A percentile compares a stretch with the other conserved stretches of the same genome.
These are phyloP conservation scores for Zygosaccharomyces pseudobailii DNA, from an alignment of 1,139 yeast genomes.

Conservation along the genomic window DNA sequence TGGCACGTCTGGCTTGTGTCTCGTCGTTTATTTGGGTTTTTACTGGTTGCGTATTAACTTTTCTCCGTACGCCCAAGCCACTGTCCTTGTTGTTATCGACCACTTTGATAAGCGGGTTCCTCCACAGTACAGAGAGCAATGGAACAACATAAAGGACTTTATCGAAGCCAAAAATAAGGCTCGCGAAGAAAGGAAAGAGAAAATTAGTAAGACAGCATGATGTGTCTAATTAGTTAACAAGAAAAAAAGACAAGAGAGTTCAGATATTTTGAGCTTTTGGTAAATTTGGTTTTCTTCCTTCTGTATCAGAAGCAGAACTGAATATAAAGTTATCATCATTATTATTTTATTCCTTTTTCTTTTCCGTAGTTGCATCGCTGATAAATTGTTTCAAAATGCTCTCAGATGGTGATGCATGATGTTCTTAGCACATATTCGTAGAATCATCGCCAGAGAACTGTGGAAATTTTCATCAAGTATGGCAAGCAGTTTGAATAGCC, in stretches of 20 bases:
- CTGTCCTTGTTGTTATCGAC: conserved; percentile 28
- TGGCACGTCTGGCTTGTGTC: conserved; percentile 64
- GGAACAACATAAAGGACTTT: conserved; percentile 33
- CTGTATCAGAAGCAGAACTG: conserved; percentile 38
- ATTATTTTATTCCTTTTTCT: conserved; percentile 10
- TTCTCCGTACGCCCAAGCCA: conserved; percentile 37
- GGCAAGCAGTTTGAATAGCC: background rate
- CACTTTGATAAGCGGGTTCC: conserved; percentile 33
- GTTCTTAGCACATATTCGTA: conserved; percentile 35
- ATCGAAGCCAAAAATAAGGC: conserved; percentile 25
- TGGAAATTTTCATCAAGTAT: conserved; percentile 33
- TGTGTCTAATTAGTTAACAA: background rate
- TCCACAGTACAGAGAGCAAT: conserved; percentile 30
- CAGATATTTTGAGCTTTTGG: conserved; percentile 25
- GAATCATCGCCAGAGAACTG: conserved; percentile 37
- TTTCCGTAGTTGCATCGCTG: background rate
- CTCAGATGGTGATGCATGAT: conserved; percentile 38
- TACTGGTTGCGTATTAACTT: conserved; percentile 63
- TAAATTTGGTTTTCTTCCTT: conserved; percentile 33
- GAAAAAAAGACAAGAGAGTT: conserved; percentile 1
- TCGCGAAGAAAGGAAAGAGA: conserved; percentile 24
- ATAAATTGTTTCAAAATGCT: conserved; percentile 5
- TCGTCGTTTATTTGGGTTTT: conserved; percentile 51
- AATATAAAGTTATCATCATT: conserved; percentile 32
- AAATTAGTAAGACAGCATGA: conserved; percentile 13